Conservation (phyloP, 169 alveolate species). For the Eimeria acervulina region DNA sequence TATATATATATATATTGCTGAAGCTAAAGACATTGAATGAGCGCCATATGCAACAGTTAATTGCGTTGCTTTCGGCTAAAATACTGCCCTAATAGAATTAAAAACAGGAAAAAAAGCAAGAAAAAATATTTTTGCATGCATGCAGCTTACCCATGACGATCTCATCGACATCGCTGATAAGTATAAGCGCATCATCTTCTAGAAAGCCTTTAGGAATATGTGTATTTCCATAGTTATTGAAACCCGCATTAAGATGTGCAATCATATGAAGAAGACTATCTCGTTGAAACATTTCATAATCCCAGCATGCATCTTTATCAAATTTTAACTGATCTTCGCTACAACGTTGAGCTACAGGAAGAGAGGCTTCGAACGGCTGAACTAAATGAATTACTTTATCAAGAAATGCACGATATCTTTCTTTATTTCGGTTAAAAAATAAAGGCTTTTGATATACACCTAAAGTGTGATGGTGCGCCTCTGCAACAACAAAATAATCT, state of each 20-base stretch:
- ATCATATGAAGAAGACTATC: conserved; percentile 64
- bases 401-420: conserved; percentile 27
- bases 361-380: conserved; percentile 39
- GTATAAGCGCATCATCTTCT: conserved; percentile 39
- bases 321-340: neutral
- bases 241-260: conserved; percentile 66
- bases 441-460: conserved; percentile 77
- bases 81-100: too few species aligned
- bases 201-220: conserved; percentile 42
- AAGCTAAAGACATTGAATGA: too few species aligned
- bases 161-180: conserved; percentile 76
- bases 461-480: conserved; percentile 75
- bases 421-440: conserved; percentile 27
- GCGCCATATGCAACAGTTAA: too few species aligned
- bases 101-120: neutral
- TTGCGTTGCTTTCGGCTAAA: too few species aligned
- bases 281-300: conserved; percentile 59
- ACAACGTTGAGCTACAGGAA: conserved; percentile 36
- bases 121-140: neutral
- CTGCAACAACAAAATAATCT: conserved; percentile 71
- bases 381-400: conserved; percentile 61
- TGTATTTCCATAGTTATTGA: conserved; percentile 29
- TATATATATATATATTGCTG: too few species aligned
- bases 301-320: conserved; percentile 71
- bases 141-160: conserved; percentile 46